These are phyloP conservation scores for Sporothrix euskadiensis DNA, from an alignment of 2,329 filamentous ascomycete species.

Conservation along the genomic window DNA sequence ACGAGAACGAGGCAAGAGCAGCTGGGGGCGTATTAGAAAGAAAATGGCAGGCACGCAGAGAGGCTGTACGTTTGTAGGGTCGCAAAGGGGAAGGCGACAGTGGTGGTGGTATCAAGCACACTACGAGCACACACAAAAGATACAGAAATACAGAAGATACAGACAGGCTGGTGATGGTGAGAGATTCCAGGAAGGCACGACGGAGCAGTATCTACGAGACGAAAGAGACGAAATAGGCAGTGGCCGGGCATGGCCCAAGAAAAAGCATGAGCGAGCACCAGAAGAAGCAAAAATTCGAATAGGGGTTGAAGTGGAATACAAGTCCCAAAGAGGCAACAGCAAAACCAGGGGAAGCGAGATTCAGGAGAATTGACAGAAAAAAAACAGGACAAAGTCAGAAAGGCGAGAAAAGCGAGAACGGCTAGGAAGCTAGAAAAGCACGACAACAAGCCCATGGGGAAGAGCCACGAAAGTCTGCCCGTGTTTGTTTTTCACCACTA, in stretches of 20 bases:
- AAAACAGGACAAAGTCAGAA: not conserved
- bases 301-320: slow-evolving; percentile 11
- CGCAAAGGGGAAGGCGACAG: slow-evolving; percentile 2
- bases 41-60: slow-evolving; percentile 8
- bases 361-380: not conserved
- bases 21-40: not conserved
- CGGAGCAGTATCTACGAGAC: not conserved
- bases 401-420: not conserved
- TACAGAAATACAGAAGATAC: not conserved
- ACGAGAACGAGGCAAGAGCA: not conserved
- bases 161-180: not conserved
- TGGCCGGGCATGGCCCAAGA: not conserved
- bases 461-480: not conserved
- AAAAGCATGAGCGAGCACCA: slow-evolving; percentile 6
- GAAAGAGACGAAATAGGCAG: not conserved
- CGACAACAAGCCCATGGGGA: not conserved
- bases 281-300: not conserved
- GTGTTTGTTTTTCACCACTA: too few species aligned
- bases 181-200: slow-evolving; percentile 8
- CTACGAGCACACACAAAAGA: not conserved
- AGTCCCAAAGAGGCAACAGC: slow-evolving; percentile 9
- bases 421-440: not conserved
- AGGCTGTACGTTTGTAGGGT: not conserved
- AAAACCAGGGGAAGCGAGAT: not conserved
- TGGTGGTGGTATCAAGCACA: not conserved